phyloP scores from a whole-genome alignment of 1,139 yeast species.

The Scheffersomyces segobiensis region DNA sequence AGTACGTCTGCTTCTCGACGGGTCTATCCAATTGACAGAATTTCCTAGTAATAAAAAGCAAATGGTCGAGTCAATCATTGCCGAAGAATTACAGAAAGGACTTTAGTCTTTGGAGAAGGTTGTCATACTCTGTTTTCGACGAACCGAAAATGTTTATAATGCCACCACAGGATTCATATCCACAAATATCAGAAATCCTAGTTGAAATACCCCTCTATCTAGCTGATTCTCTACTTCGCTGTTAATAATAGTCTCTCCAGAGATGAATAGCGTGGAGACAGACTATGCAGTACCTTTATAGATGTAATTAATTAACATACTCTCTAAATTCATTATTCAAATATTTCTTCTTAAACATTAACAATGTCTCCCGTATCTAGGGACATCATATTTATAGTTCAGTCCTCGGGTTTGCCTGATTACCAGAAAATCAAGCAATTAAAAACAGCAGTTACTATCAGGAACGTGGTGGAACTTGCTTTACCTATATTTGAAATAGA shows the following conservation, averaged over 20 bases:
- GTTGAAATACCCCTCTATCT: background rate
- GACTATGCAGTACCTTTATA: background rate
- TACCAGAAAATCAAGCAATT: background rate
- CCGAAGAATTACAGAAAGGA: slow-evolving; percentile 4
- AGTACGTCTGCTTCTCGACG: background rate
- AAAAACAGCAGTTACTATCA: background rate
- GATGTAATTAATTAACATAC: background rate
- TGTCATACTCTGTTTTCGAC: background rate
- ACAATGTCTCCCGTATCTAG: background rate
- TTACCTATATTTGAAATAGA: background rate
- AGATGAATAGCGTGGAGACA: background rate
- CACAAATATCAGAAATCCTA: background rate
- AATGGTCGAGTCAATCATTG: slow-evolving; percentile 8
- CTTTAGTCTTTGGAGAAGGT: background rate
- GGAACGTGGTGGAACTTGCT: background rate
- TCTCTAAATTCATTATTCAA: background rate
- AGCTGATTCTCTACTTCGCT: background rate
- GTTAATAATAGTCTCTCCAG: background rate
- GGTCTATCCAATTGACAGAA: background rate
- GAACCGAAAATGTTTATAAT: background rate
- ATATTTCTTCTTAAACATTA: background rate
- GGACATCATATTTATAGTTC: background rate
- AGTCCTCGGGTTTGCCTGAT: background rate
- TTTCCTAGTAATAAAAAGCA: slow-evolving; percentile 6
- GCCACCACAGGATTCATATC: background rate